A percentile compares a stretch with the other conserved stretches of the same genome.
Evolutionary conservation across 2,329 filamentous ascomycete genomes (phyloP).

Genomic region (Sclerotinia subarctica): DNA sequence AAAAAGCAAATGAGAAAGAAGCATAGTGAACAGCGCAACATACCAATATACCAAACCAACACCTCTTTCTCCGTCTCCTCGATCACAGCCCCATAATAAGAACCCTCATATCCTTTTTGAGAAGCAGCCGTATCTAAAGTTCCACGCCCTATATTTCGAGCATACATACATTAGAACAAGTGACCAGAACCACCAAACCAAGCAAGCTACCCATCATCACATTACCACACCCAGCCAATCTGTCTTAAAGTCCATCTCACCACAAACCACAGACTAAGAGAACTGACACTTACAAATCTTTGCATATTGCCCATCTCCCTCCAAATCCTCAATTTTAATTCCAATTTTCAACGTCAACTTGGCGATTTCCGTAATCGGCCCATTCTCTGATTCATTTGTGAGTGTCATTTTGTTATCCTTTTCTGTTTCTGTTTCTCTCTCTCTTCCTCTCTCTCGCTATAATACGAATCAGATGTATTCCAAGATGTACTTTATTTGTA

Average conservation of each 20-base stretch:
- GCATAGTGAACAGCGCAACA: not conserved
- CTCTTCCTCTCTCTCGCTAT: too few relatives aligned
- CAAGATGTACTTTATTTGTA: too few relatives aligned
- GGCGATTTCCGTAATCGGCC: not conserved
- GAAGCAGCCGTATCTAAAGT: not conserved
- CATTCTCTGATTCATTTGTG: too few relatives aligned
- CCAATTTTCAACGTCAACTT: not conserved
- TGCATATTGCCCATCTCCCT: not conserved
- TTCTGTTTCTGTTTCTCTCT: too few relatives aligned
- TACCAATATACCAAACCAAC: slow-evolving; percentile 15
- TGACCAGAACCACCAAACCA: too few relatives aligned
- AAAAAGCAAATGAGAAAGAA: not conserved
- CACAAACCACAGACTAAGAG: too few relatives aligned
- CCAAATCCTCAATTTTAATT: not conserved
- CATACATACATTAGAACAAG: not conserved
- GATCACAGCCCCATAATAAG: slow-evolving; percentile 5
- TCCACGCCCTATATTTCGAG: not conserved
- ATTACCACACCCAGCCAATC: not conserved
- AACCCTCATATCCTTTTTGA: slow-evolving; percentile 12
- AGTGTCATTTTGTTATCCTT: too few relatives aligned
- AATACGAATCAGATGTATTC: too few relatives aligned
- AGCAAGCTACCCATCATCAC: too few relatives aligned
- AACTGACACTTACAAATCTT: not conserved
- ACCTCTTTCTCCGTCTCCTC: not conserved
- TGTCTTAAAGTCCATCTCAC: not conserved